These are phyloP conservation scores for Pharus latifolius DNA, from an alignment of 176 grass and related monocot genomes.

Conservation along the genomic window DNA sequence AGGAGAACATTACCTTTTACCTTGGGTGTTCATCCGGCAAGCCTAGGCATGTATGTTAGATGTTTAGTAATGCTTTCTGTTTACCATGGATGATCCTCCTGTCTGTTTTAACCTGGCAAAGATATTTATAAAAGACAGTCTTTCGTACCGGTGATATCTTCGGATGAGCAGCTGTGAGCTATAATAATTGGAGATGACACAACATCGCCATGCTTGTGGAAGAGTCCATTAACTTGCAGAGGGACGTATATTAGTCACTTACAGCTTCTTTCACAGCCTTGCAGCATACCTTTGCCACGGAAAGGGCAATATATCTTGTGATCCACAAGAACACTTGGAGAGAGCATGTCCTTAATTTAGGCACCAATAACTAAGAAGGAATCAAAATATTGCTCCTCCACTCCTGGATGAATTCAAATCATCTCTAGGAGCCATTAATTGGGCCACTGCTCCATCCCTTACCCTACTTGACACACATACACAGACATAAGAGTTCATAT, in stretches of 20 bases:
- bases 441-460: background rate
- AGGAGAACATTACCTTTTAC: background rate
- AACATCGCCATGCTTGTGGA: too few species aligned
- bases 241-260: too few species aligned
- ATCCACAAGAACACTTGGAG: slow-evolving; percentile 3
- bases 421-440: slow-evolving; percentile 49
- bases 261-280: background rate
- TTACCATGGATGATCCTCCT: background rate
- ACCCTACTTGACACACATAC: background rate
- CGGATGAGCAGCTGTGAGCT: too few species aligned
- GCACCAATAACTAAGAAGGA: background rate
- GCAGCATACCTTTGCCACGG: background rate
- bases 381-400: background rate
- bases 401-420: slow-evolving; percentile 89
- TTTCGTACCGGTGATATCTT: too few species aligned
- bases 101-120: background rate
- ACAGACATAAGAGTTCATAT: background rate
- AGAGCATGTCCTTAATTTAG: background rate
- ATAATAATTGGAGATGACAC: background rate
- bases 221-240: too few species aligned
- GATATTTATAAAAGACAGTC: background rate
- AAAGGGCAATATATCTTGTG: background rate
- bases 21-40: background rate
- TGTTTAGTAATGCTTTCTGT: slow-evolving; percentile 20
- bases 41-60: background rate